These are phyloP conservation scores for Iberis pinnata DNA, from an alignment of 345 rosid genomes.

Conservation along the genomic window DNA sequence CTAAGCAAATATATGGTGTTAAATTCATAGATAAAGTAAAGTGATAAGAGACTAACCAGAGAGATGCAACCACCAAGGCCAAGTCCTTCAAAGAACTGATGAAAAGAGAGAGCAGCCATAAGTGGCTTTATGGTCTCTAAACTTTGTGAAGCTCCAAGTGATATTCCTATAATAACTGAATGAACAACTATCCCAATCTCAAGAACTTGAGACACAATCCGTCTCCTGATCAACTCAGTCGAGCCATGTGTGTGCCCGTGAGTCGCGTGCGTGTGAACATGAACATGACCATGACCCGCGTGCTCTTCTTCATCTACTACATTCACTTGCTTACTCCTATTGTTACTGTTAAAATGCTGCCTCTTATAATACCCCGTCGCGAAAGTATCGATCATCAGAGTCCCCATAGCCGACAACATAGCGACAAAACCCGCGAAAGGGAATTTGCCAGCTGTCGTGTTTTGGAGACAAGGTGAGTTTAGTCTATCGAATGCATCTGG, in stretches of 20 bases:
- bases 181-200: slow-evolving; percentile 72
- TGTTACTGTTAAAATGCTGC: slow-evolving; percentile 29
- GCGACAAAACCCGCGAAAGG: slow-evolving; percentile 44
- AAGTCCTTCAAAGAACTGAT: slow-evolving; percentile 76
- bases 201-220: slow-evolving; percentile 52
- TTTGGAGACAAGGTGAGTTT: slow-evolving; percentile 33
- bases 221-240: slow-evolving; percentile 40
- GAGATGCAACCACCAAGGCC: slow-evolving; percentile 80
- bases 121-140: slow-evolving; percentile 53
- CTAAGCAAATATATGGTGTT: no score
- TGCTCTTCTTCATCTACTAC: slow-evolving; percentile 39
- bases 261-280: slow-evolving; percentile 57
- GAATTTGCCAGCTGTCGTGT: slow-evolving; percentile 32
- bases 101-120: slow-evolving; percentile 58
- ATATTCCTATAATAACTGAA: slow-evolving; percentile 60
- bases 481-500: slow-evolving; percentile 43
- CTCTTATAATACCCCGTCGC: slow-evolving; percentile 41
- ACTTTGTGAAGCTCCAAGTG: slow-evolving; percentile 55
- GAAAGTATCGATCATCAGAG: slow-evolving; percentile 39
- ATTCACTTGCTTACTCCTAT: slow-evolving; percentile 20
- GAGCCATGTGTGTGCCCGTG: slow-evolving; percentile 61
- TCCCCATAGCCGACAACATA: slow-evolving; percentile 39
- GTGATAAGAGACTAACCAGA: slow-evolving; percentile 30
- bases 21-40: no score
- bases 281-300: slow-evolving; percentile 49